Evolutionary conservation across 2,329 filamentous ascomycete species (phyloP).

Genomic region (Madurella fahalii): DNA sequence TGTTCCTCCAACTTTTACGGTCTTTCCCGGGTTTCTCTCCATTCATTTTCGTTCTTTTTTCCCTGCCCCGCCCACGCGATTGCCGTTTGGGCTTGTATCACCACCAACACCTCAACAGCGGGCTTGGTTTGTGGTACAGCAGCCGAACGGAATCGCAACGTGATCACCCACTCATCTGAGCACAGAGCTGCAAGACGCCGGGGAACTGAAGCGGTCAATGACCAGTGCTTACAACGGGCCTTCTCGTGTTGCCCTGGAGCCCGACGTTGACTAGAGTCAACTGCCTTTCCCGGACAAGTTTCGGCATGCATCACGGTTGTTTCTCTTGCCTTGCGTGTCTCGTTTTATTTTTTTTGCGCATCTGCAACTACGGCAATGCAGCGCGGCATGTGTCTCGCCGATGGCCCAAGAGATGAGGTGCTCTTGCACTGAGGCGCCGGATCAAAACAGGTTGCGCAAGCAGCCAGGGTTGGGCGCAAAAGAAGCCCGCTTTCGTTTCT

Average conservation of each 20-base stretch:
- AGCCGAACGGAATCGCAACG: slow-evolving; percentile 13
- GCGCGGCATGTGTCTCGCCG: slow-evolving; percentile 1
- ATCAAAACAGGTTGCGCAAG: slow-evolving; percentile 5
- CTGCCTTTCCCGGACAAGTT: not conserved
- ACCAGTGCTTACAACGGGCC: not conserved
- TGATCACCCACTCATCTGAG: slow-evolving; percentile 9
- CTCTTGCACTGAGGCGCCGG: slow-evolving; percentile 6
- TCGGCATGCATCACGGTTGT: slow-evolving; percentile 1
- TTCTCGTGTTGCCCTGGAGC: slow-evolving; percentile 17
- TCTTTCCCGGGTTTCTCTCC: not conserved
- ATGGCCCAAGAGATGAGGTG: slow-evolving; percentile 10
- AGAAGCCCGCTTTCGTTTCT: slow-evolving; percentile 1
- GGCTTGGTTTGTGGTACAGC: slow-evolving; percentile 13
- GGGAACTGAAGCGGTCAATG: slow-evolving; percentile 19
- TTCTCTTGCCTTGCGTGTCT: not conserved
- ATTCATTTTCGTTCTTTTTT: not conserved
- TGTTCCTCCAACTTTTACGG: no score
- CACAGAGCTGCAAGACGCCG: slow-evolving; percentile 21
- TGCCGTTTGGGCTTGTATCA: not conserved
- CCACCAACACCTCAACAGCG: not conserved
- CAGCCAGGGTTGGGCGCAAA: slow-evolving; percentile 6
- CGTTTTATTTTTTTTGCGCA: slow-evolving; percentile 1
- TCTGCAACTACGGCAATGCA: not conserved
- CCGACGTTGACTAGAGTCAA: slow-evolving; percentile 13
- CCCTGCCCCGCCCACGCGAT: not conserved